phyloP scores from a whole-genome alignment of 345 rosid genomes.

The Citropsis articulata region DNA sequence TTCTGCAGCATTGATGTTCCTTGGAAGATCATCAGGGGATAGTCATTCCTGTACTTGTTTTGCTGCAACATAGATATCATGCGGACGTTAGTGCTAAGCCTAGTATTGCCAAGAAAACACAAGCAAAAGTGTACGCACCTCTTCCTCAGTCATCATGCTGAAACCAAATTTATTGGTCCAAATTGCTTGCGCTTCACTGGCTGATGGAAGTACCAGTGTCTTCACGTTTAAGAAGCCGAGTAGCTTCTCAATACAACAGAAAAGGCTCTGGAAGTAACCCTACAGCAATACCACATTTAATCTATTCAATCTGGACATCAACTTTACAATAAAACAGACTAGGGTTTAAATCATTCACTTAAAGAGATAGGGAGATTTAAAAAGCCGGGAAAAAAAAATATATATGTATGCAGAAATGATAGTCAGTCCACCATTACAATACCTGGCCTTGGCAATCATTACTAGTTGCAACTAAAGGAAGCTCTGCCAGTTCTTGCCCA shows the following conservation, averaged over 20 bases:
- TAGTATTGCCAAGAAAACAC: neutral
- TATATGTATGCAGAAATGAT: too few relatives aligned
- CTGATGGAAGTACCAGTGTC: slow-evolving; percentile 79
- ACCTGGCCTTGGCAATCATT: slow-evolving; percentile 72
- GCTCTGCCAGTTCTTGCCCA: slow-evolving; percentile 84
- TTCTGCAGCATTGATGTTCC: slow-evolving; percentile 86
- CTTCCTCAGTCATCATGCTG: slow-evolving; percentile 49
- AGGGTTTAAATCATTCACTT: neutral
- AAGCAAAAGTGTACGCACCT: slow-evolving; percentile 35
- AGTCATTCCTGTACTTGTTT: slow-evolving; percentile 46
- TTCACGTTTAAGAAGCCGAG: slow-evolving; percentile 63
- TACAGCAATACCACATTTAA: slow-evolving; percentile 20
- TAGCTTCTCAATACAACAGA: slow-evolving; percentile 69
- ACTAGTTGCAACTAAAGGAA: slow-evolving; percentile 87
- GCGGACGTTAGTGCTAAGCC: neutral
- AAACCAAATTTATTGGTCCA: slow-evolving; percentile 90
- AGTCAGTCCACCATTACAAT: neutral
- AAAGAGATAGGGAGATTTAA: neutral
- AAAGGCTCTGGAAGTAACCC: slow-evolving; percentile 89
- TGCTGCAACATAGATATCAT: slow-evolving; percentile 26
- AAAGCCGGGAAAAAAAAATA: neutral
- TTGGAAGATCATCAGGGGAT: slow-evolving; percentile 72
- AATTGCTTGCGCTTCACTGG: slow-evolving; percentile 84
- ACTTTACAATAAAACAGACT: neutral
- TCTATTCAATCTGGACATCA: neutral